phyloP scores from a whole-genome alignment of 1,284 basidiomycete genomes.

The Inonotus obliquus region DNA sequence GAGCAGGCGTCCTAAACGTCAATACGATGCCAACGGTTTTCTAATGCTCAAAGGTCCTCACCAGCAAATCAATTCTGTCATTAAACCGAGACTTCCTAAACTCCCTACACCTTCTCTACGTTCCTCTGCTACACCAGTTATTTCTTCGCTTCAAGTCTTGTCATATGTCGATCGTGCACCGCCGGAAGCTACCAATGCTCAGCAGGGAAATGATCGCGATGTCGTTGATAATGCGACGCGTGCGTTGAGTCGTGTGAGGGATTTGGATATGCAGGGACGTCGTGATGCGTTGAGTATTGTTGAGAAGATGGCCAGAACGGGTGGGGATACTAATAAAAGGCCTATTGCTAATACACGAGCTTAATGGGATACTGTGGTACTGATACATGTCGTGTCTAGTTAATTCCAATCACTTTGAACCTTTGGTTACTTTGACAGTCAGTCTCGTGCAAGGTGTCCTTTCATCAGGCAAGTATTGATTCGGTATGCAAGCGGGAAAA shows the following conservation, averaged over 20 bases:
- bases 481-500: too few species aligned
- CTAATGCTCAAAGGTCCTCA: slow-evolving; percentile 10
- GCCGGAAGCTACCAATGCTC: not conserved
- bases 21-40: slow-evolving; percentile 8
- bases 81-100: not conserved
- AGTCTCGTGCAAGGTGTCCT: too few species aligned
- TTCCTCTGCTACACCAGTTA: not conserved
- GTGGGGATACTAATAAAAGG: not conserved
- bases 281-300: slow-evolving; percentile 11
- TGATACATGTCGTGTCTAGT: not conserved
- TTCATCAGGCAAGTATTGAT: too few species aligned
- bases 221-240: slow-evolving; percentile 14
- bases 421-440: too few species aligned
- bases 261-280: slow-evolving; percentile 2
- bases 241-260: slow-evolving; percentile 12
- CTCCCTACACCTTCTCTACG: not conserved
- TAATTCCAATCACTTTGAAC: not conserved
- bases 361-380: not conserved
- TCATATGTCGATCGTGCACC: slow-evolving; percentile 9
- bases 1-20: not conserved
- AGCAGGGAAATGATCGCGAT: not conserved
- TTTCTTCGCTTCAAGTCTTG: not conserved
- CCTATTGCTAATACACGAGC: not conserved
- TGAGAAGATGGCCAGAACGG: slow-evolving; percentile 1
- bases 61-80: not conserved